Conservation (phyloP, 2,329 filamentous ascomycete species). For the Nothophaeocryptopus gaeumannii region DNA sequence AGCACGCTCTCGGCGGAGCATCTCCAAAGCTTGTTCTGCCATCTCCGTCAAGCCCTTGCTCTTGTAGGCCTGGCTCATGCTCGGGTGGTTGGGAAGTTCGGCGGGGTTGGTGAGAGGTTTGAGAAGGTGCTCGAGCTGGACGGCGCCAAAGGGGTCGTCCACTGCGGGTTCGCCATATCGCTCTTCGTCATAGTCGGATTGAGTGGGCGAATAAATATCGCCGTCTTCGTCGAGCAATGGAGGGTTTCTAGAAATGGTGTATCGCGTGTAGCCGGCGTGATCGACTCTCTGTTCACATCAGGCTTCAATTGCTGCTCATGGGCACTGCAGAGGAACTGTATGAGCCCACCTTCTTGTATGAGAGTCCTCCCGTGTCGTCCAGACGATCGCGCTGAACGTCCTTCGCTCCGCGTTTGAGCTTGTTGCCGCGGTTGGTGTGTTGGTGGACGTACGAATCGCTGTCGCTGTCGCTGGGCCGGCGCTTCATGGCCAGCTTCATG, state of each 20-base stretch:
- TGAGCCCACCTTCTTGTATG: slow-evolving; percentile 64
- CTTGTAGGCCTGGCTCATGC: slow-evolving; percentile 70
- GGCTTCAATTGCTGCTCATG: slow-evolving; percentile 19
- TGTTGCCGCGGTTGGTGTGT: slow-evolving; percentile 72
- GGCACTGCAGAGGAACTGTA: background rate
- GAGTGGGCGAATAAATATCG: slow-evolving; percentile 39
- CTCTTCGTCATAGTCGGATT: slow-evolving; percentile 57
- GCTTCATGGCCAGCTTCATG: slow-evolving; percentile 66
- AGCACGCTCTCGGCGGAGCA: slow-evolving; percentile 71
- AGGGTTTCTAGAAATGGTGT: slow-evolving; percentile 72
- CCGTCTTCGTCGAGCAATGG: slow-evolving; percentile 73
- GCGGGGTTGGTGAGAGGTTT: slow-evolving; percentile 72
- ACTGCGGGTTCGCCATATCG: slow-evolving; percentile 62
- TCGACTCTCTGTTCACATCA: slow-evolving; percentile 58
- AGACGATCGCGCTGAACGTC: slow-evolving; percentile 70
- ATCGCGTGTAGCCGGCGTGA: slow-evolving; percentile 68
- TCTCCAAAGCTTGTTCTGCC: slow-evolving; percentile 64
- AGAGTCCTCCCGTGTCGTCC: slow-evolving; percentile 59
- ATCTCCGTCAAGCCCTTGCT: slow-evolving; percentile 71
- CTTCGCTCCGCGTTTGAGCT: slow-evolving; percentile 71
- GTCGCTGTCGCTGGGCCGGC: slow-evolving; percentile 67
- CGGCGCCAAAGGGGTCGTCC: slow-evolving; percentile 69
- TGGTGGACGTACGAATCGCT: slow-evolving; percentile 70
- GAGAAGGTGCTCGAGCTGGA: slow-evolving; percentile 51
- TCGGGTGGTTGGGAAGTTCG: slow-evolving; percentile 71